These are phyloP conservation scores for Seminavis robusta DNA, from an alignment of 108 stramenopile genomes.

Conservation along the genomic window DNA sequence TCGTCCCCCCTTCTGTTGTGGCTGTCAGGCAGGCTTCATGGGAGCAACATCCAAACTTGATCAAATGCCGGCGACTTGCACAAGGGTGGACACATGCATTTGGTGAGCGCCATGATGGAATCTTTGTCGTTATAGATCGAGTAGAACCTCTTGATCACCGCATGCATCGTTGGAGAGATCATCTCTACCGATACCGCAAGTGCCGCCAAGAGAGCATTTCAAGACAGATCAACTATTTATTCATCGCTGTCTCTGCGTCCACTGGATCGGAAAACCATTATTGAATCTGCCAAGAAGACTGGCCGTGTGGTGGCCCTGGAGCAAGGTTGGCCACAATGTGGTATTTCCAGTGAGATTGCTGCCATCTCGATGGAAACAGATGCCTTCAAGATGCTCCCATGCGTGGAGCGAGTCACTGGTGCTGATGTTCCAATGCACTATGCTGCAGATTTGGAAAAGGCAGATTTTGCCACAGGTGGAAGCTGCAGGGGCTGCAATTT, in stretches of 20 bases:
- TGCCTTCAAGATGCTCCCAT: slow-evolving; percentile 97
- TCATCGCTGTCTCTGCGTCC: slow-evolving; percentile 92
- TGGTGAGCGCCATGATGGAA: too few species aligned
- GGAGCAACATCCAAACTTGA: too few species aligned
- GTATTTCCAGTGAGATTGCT: slow-evolving; percentile 93
- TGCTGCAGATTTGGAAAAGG: slow-evolving; percentile 88
- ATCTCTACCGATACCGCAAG: too few species aligned
- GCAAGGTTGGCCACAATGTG: slow-evolving; percentile 96
- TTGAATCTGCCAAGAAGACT: slow-evolving; percentile 92
- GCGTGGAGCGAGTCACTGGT: slow-evolving; percentile 91
- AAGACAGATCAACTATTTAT: slow-evolving; percentile 87
- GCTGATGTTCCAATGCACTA: slow-evolving; percentile 99
- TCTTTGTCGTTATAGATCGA: too few species aligned
- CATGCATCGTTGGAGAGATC: too few species aligned
- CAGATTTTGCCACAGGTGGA: slow-evolving; percentile 86
- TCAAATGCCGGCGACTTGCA: too few species aligned
- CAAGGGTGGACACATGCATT: slow-evolving; percentile 22
- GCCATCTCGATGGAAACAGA: slow-evolving; percentile 92
- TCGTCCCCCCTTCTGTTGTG: too few species aligned
- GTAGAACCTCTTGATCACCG: too few species aligned
- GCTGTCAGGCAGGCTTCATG: too few species aligned
- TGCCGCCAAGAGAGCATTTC: too few species aligned
- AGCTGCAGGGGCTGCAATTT: slow-evolving; percentile 83
- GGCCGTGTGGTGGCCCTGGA: slow-evolving; percentile 90
- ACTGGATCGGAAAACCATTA: slow-evolving; percentile 90